Evolutionary conservation across 495 filamentous ascomycete genomes (phyloP).

Genomic region (Aspergillus ellipticus): DNA sequence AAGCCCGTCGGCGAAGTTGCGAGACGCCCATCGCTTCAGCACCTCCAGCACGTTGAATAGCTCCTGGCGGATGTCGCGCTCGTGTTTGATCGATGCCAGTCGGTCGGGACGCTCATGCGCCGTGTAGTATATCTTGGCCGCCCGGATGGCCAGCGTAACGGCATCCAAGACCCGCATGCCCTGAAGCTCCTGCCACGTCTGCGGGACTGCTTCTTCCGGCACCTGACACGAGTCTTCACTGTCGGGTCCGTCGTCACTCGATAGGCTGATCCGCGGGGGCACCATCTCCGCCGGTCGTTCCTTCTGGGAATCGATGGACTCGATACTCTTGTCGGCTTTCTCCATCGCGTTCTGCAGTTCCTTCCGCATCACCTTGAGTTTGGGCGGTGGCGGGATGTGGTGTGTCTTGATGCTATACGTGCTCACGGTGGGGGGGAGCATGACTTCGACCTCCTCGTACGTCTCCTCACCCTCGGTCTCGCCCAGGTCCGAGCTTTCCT

Average conservation of each 20-base stretch:
- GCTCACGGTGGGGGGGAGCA: constrained; percentile 93
- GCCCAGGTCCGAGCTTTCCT: constrained; percentile 35
- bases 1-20: constrained; percentile 84
- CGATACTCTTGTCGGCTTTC: constrained; percentile 64
- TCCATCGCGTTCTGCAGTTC: constrained; percentile 68
- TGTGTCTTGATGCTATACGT: constrained; percentile 90
- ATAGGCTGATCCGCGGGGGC: constrained; percentile 31
- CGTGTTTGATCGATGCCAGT: constrained; percentile 78
- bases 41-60: constrained; percentile 83
- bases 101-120: constrained; percentile 76
- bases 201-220: constrained; percentile 28
- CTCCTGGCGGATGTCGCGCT: constrained; percentile 76
- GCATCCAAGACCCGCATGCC: constrained; percentile 89
- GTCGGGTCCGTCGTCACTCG: constrained; percentile 29
- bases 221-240: constrained; percentile 25
- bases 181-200: constrained; percentile 79
- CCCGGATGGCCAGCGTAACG: constrained; percentile 87
- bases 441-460: constrained; percentile 56
- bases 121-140: constrained; percentile 93
- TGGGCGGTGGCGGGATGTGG: constrained; percentile 80
- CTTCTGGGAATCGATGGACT: constrained; percentile 37
- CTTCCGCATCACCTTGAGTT: constrained; percentile 68
- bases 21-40: constrained; percentile 81
- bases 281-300: constrained; percentile 28
- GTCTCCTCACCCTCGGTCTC: constrained; percentile 53